A percentile compares a stretch with the other conserved stretches of the same genome.
Conservation (phyloP, 1,284 basidiomycete genomes). For the Microbotryum violaceum region DNA sequence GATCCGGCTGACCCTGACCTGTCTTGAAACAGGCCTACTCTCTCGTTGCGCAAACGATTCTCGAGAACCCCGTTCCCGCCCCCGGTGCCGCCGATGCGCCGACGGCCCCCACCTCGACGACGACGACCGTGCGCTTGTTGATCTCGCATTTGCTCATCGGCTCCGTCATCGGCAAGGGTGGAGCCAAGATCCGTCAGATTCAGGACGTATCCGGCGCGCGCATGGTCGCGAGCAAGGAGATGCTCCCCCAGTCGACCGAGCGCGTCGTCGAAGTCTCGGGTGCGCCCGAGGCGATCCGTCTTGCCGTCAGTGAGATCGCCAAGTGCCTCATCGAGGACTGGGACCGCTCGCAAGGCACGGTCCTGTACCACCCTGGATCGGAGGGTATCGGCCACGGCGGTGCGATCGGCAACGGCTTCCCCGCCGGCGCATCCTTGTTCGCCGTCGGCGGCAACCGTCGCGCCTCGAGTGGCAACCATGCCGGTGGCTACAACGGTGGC, state of each 20-base stretch:
- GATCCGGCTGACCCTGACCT: neutral
- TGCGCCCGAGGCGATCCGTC: constrained; percentile 98
- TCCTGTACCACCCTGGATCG: constrained; percentile 87
- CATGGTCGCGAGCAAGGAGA: constrained; percentile 92
- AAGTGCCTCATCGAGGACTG: constrained; percentile 94
- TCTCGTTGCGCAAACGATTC: constrained; percentile 87
- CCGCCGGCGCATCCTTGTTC: constrained; percentile 9
- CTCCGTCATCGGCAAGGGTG: constrained; percentile 95
- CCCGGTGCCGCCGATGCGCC: constrained; percentile 71
- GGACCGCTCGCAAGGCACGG: constrained; percentile 86
- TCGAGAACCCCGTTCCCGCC: constrained; percentile 50
- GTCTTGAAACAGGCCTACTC: constrained; percentile 65
- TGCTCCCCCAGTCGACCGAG: constrained; percentile 98
- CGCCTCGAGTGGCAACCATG: neutral
- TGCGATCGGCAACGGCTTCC: constrained; percentile 2
- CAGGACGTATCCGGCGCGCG: constrained; percentile 97
- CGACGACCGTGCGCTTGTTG: constrained; percentile 94
- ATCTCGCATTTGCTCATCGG: constrained; percentile 99
- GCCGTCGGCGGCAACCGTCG: constrained; percentile 4
- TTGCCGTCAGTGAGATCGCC: constrained; percentile 93
- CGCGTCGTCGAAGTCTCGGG: constrained; percentile 94
- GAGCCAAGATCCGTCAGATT: constrained; percentile 98
- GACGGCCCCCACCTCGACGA: constrained; percentile 79
- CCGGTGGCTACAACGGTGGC: neutral
- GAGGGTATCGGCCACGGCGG: constrained; percentile 46